A percentile compares a stretch with the other conserved stretches of the same genome.
These are phyloP conservation scores for Cyanidioschyzon merolae DNA, from an alignment of 23 red algal species.

Conservation along the genomic window DNA sequence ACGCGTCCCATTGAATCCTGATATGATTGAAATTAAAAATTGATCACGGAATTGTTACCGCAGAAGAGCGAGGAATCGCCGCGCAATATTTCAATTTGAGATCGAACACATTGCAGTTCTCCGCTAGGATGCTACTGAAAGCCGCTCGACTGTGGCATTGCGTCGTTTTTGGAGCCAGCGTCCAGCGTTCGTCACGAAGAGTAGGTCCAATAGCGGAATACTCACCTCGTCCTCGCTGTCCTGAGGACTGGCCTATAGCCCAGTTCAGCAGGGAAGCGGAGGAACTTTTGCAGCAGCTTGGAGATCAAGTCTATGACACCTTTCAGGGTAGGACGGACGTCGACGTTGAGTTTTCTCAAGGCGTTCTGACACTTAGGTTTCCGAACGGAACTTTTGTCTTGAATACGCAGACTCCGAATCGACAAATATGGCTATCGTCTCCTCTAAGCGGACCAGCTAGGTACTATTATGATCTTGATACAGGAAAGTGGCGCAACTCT, in stretches of 20 bases:
- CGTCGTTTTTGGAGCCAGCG: no score
- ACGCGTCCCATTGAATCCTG: no score
- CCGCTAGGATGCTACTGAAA: no score
- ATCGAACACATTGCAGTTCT: no score
- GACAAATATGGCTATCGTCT: slow-evolving; percentile 87
- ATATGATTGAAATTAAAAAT: no score
- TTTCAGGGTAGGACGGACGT: background rate
- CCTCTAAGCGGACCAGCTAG: slow-evolving; percentile 69
- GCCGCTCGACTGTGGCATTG: no score
- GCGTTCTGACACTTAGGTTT: slow-evolving; percentile 20
- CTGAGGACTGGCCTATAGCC: background rate
- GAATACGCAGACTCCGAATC: slow-evolving; percentile 88
- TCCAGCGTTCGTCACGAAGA: background rate
- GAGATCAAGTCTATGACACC: background rate
- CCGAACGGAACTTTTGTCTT: slow-evolving; percentile 48
- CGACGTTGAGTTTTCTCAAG: slow-evolving; percentile 31
- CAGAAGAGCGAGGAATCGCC: no score
- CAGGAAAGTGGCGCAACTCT: slow-evolving; percentile 35
- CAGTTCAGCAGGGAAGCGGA: background rate
- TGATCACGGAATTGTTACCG: no score
- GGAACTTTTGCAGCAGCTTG: background rate
- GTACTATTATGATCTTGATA: slow-evolving; percentile 42
- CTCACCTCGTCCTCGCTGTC: background rate
- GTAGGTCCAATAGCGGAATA: background rate
- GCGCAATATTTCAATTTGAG: no score